phyloP scores from a whole-genome alignment of 495 filamentous ascomycete genomes.

The Penicillium roqueforti region DNA sequence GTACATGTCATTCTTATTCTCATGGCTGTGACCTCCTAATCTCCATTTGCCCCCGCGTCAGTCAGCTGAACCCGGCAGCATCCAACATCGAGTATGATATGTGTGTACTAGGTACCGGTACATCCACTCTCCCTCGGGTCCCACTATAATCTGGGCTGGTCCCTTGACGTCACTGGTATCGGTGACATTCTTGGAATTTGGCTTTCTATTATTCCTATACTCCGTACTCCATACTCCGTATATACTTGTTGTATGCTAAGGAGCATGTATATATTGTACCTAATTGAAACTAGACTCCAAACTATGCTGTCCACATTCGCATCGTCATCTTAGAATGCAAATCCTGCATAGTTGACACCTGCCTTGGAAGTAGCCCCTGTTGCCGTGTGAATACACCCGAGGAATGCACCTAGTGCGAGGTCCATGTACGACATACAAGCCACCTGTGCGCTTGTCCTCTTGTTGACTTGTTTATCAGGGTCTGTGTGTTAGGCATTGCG shows the following conservation, averaged over 20 bases:
- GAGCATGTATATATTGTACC: too few relatives aligned
- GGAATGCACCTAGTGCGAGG: slow-evolving; percentile 6
- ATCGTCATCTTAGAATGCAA: neutral
- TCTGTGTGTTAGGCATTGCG: neutral
- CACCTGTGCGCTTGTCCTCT: neutral
- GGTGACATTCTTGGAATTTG: neutral
- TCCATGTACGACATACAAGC: slow-evolving; percentile 6
- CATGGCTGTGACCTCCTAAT: neutral
- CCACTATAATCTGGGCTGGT: slow-evolving; percentile 9
- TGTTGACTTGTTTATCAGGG: neutral
- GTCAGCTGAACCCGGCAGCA: too few relatives aligned
- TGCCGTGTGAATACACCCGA: slow-evolving; percentile 1
- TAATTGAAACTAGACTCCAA: too few relatives aligned
- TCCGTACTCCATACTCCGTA: neutral
- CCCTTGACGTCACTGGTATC: slow-evolving; percentile 8
- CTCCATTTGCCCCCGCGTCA: neutral
- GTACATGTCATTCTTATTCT: neutral
- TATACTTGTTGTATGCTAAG: neutral
- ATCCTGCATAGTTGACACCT: slow-evolving; percentile 6
- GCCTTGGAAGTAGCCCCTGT: neutral
- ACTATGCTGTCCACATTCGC: neutral
- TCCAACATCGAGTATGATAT: too few relatives aligned
- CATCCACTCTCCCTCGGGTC: slow-evolving; percentile 7
- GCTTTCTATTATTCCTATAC: too few relatives aligned
- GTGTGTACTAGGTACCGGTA: slow-evolving; percentile 7